phyloP scores from a whole-genome alignment of 129 eudicot genomes.

The Chrysanthemum lavandulifolium region DNA sequence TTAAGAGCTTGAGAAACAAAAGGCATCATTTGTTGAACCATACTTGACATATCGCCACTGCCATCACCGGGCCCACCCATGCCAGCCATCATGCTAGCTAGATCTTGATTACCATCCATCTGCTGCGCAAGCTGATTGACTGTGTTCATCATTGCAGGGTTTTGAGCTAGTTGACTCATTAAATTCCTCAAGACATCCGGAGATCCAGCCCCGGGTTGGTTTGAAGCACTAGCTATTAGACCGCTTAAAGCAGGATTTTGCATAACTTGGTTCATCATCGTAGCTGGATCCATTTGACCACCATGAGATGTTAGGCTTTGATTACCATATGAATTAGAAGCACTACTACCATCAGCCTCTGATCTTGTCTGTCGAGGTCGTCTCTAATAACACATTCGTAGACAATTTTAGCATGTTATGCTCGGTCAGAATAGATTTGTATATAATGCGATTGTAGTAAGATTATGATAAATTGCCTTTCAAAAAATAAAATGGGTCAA shows the following conservation, averaged over 20 bases:
- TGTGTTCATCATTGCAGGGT: constrained; percentile 83
- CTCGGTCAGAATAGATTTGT: not conserved
- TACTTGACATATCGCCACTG: constrained; percentile 71
- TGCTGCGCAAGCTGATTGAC: constrained; percentile 87
- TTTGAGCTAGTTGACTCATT: constrained; percentile 74
- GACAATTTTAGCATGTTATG: not conserved
- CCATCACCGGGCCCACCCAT: constrained; percentile 39
- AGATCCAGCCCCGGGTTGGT: constrained; percentile 72
- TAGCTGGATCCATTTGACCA: constrained; percentile 52
- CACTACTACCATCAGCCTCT: constrained; percentile 32
- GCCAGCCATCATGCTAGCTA: constrained; percentile 59
- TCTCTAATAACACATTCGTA: constrained; percentile 42
- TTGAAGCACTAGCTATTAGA: constrained; percentile 66
- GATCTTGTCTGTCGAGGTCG: constrained; percentile 46
- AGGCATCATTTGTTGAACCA: constrained; percentile 99
- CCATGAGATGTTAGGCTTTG: constrained; percentile 30
- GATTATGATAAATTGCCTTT: not conserved
- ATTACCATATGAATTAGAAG: constrained; percentile 24
- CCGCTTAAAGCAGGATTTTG: constrained; percentile 74
- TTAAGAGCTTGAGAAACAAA: constrained; percentile 83
- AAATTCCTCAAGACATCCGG: constrained; percentile 65
- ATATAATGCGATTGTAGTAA: too few species aligned
- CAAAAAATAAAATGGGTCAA: too few species aligned
- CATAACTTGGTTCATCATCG: constrained; percentile 58
- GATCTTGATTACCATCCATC: constrained; percentile 61